Base-by-base conservation (phyloP, 306 rosid species). In the Corylus americana region DNA sequence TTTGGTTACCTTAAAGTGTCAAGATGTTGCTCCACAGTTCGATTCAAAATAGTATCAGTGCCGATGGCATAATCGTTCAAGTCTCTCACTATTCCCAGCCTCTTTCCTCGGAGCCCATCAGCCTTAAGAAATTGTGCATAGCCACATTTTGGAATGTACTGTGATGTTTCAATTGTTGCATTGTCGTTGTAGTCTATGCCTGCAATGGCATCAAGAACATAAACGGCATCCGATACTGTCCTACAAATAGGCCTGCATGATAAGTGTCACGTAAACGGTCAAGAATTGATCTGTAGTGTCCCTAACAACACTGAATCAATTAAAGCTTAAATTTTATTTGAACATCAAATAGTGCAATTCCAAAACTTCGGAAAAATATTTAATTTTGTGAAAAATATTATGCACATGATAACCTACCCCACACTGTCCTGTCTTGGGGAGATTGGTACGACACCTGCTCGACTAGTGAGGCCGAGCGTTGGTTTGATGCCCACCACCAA, bases 401-500 rank as follows among this genome's bases (percentile, higher is more conserved):
- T 10, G 53, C 3, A 12, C 11, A 49, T 49, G 53, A 11, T 49
- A 27, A 44, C 66, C 4, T 81, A 89, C 91, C 91, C 91, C 14
- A 87, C 42, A 16, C 88, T 18, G 69, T 90, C 92, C 29, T 86
- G 88, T 14, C 81, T 77, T 0, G 83, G 78, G 42, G 85, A 55
- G 9, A 87, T 9, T 1, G 86, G 92, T 29, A 88, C 62, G 51
- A 87, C 88, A 10, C 87, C 83, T 1, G 79, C 87, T 25, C 90
- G 53, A 55, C 89, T 88, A 5, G 88, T 88, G 54, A 88, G 88
- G 0, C 92, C 90, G 47, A 88, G 84, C 0, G 89, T 90, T 5
- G 90, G 88, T 39, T 88, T 90, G 77, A 88, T 76, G 70, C 89
- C 89, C 5, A 86, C 88, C 0, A 90, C 84, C 0, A 87, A 90